Evolutionary conservation across 2,329 filamentous ascomycete genomes (phyloP), one percentile per base, ranked within the genome.

Genomic region (Pseudogymnoascus sp.): DNA sequence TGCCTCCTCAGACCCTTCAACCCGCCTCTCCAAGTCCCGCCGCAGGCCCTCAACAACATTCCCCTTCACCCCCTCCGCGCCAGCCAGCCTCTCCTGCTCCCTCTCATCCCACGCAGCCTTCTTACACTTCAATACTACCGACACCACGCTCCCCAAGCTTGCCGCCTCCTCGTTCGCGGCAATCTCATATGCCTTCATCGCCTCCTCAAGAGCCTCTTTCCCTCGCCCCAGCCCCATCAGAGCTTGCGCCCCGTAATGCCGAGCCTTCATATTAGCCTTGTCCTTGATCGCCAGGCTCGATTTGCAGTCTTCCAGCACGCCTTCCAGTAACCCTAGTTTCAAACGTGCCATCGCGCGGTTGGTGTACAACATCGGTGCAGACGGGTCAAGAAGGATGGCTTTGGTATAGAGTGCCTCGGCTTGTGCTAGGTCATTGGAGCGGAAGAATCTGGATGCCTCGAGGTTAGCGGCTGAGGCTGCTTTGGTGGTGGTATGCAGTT

Each of bases 281-380:
- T 81, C 79, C 29, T 84, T 78, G 5, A 95, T 80, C 63, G 85
- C 81, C 59, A 97, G 86, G 66, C 89, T 91, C 60, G 84, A 80
- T 61, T 87, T 76, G 71, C 92, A 93, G 75, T 97, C 92, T 64
- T 84, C 79, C 66, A 94, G 87, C 58, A 88, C 91, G 8, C 81
- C 85, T 31, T 90, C 82, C 84, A 88, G 95, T 68, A 85, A 80
- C 64, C 81, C 77, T 21, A 96, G 82, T 75, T 89, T 90, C 63
- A 94, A 80, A 41, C 92, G 85, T 3, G 89, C 86, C 76, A 96
- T 89, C 60, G 92, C 90, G 61, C 92, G 90, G 76, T 97, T 97
- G 39, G 91, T 93, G 76, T 92, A 97, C 59, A 96, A 82, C 31
- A 88, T 80, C 1, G 89, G 84, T 72, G 96, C 94, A 62, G 79